phyloP scores from a whole-genome alignment of 352 stramenopile species.

The Phytophthora multivora region DNA sequence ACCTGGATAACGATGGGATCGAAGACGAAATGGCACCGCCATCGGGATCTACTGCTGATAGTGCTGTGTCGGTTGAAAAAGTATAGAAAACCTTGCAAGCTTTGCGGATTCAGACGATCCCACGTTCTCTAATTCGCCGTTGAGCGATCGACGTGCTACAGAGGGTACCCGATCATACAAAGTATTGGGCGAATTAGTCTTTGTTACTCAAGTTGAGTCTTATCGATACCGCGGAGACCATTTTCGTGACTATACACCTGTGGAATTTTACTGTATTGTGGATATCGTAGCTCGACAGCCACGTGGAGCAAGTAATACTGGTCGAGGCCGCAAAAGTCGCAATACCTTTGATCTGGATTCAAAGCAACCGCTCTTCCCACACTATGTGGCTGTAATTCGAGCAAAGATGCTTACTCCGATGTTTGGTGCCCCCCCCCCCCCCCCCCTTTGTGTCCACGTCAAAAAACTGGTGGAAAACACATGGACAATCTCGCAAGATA shows the following conservation, averaged over 20 bases:
- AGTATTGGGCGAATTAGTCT: not conserved
- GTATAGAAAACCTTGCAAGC: not conserved
- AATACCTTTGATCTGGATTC: not conserved
- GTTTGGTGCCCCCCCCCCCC: not conserved
- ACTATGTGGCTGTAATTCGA: not conserved
- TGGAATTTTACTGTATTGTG: not conserved
- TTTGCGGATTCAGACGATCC: not conserved
- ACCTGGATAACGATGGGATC: too few species aligned
- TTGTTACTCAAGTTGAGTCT: conserved; percentile 4
- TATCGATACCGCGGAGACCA: not conserved
- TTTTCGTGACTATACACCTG: not conserved
- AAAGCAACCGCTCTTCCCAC: not conserved
- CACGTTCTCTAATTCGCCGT: not conserved
- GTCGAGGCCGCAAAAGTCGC: not conserved
- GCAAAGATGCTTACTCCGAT: not conserved
- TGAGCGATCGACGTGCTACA: not conserved
- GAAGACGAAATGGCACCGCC: too few species aligned
- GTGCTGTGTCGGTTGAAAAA: not conserved
- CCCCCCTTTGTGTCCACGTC: not conserved
- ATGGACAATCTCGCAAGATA: not conserved
- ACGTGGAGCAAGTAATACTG: not conserved
- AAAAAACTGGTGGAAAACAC: not conserved
- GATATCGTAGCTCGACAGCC: not conserved
- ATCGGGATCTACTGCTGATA: too few species aligned
- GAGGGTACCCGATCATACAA: not conserved